These are phyloP conservation scores for Trichosphaerium sp. DNA, from an alignment of 78 protist genomes.

Conservation along the genomic window DNA sequence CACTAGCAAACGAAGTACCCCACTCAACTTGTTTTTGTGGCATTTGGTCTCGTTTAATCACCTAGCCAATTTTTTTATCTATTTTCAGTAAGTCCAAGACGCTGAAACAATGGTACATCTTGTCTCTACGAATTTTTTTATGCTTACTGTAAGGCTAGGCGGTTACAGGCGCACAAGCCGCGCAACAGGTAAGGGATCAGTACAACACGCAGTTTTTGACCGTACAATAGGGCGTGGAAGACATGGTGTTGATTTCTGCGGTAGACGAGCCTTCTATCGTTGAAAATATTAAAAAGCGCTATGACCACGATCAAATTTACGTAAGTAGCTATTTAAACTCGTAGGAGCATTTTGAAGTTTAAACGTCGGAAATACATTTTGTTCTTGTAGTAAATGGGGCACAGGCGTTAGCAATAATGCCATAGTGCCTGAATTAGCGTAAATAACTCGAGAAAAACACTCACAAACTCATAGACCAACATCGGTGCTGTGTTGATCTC, in stretches of 20 bases:
- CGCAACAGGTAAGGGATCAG: no score
- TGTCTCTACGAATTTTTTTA: no score
- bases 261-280: constrained; percentile 55
- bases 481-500: constrained; percentile 79
- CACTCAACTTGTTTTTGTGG: no score
- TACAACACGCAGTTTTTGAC: no score
- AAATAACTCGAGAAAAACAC: not conserved
- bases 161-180: no score
- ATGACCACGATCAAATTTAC: constrained; percentile 65
- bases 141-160: no score
- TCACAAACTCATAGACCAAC: constrained; percentile 32
- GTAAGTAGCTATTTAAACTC: constrained; percentile 7
- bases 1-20: no score
- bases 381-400: not conserved
- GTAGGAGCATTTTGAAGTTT: not conserved
- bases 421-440: not conserved
- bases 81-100: no score
- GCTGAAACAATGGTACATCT: no score
- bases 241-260: constrained; percentile 68
- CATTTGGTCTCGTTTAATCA: no score
- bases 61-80: no score
- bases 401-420: not conserved
- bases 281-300: constrained; percentile 61
- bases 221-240: constrained; percentile 66
- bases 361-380: not conserved